A percentile compares a stretch with the other conserved stretches of the same genome.
Evolutionary conservation across 2,329 filamentous ascomycete species (phyloP).

Genomic region (Neofusicoccum parvum): DNA sequence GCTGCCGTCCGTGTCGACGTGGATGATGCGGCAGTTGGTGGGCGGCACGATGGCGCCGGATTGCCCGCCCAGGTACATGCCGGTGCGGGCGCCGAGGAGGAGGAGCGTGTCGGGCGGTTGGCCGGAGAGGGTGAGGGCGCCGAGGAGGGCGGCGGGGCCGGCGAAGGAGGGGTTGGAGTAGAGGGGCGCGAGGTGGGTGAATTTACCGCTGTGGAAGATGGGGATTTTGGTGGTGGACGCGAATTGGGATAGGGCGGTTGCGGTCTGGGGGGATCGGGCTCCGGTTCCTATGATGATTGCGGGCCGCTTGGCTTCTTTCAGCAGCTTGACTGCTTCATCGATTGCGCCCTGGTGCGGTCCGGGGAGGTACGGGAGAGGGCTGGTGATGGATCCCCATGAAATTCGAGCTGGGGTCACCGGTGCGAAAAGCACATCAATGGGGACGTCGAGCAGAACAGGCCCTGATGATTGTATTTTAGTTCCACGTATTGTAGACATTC

Average conservation of each 20-base stretch:
- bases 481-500: slow-evolving; percentile 29
- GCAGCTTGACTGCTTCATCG: slow-evolving; percentile 34
- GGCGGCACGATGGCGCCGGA: slow-evolving; percentile 43
- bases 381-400: slow-evolving; percentile 45
- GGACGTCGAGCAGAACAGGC: slow-evolving; percentile 42
- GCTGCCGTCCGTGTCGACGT: slow-evolving; percentile 46
- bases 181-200: slow-evolving; percentile 30
- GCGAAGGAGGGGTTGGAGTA: slow-evolving; percentile 38
- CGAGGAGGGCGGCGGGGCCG: slow-evolving; percentile 40
- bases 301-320: slow-evolving; percentile 41
- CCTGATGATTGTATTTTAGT: slow-evolving; percentile 30
- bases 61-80: slow-evolving; percentile 44
- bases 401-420: slow-evolving; percentile 42
- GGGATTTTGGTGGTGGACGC: slow-evolving; percentile 41
- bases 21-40: slow-evolving; percentile 40
- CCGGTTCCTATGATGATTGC: slow-evolving; percentile 48
- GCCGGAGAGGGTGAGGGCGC: slow-evolving; percentile 30
- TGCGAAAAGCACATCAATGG: slow-evolving; percentile 46
- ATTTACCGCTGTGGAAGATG: slow-evolving; percentile 46
- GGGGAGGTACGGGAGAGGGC: slow-evolving; percentile 36
- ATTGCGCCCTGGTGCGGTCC: slow-evolving; percentile 42
- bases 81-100: slow-evolving; percentile 46
- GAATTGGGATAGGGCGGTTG: slow-evolving; percentile 35
- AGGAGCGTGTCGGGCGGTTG: slow-evolving; percentile 45
- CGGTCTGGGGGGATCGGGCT: slow-evolving; percentile 33